These are phyloP conservation scores for Fusarium hostae DNA, from an alignment of 2,329 filamentous ascomycete species.

Conservation along the genomic window DNA sequence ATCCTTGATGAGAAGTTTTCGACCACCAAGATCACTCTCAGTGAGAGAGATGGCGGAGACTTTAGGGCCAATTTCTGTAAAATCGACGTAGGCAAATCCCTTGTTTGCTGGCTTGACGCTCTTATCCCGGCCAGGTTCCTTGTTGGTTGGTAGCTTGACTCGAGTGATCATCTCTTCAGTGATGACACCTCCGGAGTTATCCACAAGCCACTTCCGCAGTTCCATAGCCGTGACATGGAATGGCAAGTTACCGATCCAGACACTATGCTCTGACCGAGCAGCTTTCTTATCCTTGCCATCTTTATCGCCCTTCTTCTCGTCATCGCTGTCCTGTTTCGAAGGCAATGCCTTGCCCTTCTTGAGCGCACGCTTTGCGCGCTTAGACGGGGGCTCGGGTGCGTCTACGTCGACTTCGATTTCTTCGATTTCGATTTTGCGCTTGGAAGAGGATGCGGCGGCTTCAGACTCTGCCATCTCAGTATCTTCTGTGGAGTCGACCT, in stretches of 20 bases:
- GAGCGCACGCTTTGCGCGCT: slow-evolving; percentile 87
- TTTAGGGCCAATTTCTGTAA: slow-evolving; percentile 75
- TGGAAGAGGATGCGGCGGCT: slow-evolving; percentile 48
- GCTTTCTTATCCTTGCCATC: slow-evolving; percentile 56
- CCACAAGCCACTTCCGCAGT: slow-evolving; percentile 82
- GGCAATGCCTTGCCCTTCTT: slow-evolving; percentile 81
- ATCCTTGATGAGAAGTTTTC: slow-evolving; percentile 92
- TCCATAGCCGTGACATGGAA: slow-evolving; percentile 81
- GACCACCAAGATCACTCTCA: slow-evolving; percentile 81
- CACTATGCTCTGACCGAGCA: slow-evolving; percentile 79
- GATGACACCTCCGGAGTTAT: slow-evolving; percentile 74
- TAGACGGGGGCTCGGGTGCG: slow-evolving; percentile 93
- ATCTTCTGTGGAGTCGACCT: slow-evolving; percentile 23
- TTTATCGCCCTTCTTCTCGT: slow-evolving; percentile 47
- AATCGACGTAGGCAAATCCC: slow-evolving; percentile 97
- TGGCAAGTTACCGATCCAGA: slow-evolving; percentile 97
- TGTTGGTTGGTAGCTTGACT: slow-evolving; percentile 79
- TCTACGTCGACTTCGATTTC: slow-evolving; percentile 90
- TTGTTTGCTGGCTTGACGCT: slow-evolving; percentile 70
- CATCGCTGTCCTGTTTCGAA: slow-evolving; percentile 52
- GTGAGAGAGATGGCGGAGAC: slow-evolving; percentile 84
- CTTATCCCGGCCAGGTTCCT: slow-evolving; percentile 56
- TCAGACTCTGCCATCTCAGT: slow-evolving; percentile 29
- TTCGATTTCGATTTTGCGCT: slow-evolving; percentile 76
- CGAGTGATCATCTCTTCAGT: slow-evolving; percentile 80